These are phyloP conservation scores for Parvularia atlantis DNA, from an alignment of 78 protist species.

Conservation along the genomic window DNA sequence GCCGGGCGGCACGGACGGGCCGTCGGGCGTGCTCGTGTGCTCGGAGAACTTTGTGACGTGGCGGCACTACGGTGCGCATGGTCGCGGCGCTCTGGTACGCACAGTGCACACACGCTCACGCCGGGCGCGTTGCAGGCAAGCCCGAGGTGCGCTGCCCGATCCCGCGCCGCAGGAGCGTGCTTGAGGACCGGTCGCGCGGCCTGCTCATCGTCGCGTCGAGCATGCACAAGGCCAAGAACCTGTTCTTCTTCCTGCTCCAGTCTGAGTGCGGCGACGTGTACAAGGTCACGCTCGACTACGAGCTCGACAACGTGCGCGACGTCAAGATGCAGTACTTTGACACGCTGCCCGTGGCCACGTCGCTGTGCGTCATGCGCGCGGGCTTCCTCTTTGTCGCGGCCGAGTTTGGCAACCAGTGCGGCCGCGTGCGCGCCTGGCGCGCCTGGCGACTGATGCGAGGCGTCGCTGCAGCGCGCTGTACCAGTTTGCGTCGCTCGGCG, in stretches of 20 bases:
- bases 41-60: conserved; percentile 25
- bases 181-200: not conserved
- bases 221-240: conserved; percentile 35
- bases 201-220: conserved; percentile 21
- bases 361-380: conserved; percentile 32
- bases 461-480: conserved; percentile 11
- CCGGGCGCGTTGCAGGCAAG: no score
- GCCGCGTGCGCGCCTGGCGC: no score
- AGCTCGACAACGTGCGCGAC: conserved; percentile 40
- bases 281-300: conserved; percentile 57
- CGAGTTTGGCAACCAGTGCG: conserved; percentile 85
- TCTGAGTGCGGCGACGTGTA: conserved; percentile 88
- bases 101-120: no score
- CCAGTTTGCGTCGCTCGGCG: conserved; percentile 48
- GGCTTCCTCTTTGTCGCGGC: conserved; percentile 90
- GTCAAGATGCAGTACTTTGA: conserved; percentile 72
- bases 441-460: no score
- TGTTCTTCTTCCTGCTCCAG: conserved; percentile 86
- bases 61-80: not conserved
- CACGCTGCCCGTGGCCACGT: conserved; percentile 70
- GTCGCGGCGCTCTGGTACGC: no score
- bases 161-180: not conserved
- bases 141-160: conserved; percentile 4
- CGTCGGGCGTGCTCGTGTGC: conserved; percentile 88
- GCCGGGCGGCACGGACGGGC: conserved; percentile 91